Percentiles rank a stretch among this genome's conserved stretches.
These are phyloP conservation scores for Cladosporium halotolerans DNA, from an alignment of 2,329 filamentous ascomycete species.

Conservation along the genomic window DNA sequence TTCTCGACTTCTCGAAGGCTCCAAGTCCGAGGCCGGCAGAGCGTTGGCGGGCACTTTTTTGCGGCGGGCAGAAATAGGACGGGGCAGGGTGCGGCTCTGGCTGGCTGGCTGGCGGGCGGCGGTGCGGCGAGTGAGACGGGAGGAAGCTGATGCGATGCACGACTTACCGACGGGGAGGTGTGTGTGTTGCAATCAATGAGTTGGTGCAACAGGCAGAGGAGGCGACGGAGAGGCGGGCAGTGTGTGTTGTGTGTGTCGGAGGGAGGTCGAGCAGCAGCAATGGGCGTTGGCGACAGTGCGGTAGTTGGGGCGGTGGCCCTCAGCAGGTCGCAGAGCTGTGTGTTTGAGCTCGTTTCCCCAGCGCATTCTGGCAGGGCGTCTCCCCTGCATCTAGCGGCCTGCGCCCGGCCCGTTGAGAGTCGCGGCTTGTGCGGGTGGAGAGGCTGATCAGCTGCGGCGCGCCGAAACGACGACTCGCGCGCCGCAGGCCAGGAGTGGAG, in stretches of 20 bases:
- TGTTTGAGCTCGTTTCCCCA: background rate
- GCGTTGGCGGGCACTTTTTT: constrained; percentile 6
- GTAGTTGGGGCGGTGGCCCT: background rate
- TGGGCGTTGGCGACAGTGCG: background rate
- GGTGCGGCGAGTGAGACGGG: background rate
- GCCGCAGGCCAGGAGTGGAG: background rate
- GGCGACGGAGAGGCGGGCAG: background rate
- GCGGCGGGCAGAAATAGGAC: background rate
- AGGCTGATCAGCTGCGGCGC: background rate
- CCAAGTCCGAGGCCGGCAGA: constrained; percentile 8
- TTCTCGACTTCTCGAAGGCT: constrained; percentile 7
- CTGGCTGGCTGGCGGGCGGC: background rate
- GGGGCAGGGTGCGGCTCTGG: constrained; percentile 10
- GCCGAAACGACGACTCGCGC: background rate
- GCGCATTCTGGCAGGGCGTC: background rate
- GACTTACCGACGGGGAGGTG: background rate
- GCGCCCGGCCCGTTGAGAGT: background rate
- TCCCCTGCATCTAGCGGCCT: background rate
- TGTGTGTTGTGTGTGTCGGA: background rate
- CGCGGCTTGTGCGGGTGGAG: background rate
- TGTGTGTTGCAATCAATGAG: background rate
- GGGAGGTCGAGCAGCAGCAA: background rate
- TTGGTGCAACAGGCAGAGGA: background rate
- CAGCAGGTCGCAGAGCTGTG: background rate
- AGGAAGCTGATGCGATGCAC: background rate